phyloP scores from a whole-genome alignment of 768 basidiomycete species.

The Russula sp. region DNA sequence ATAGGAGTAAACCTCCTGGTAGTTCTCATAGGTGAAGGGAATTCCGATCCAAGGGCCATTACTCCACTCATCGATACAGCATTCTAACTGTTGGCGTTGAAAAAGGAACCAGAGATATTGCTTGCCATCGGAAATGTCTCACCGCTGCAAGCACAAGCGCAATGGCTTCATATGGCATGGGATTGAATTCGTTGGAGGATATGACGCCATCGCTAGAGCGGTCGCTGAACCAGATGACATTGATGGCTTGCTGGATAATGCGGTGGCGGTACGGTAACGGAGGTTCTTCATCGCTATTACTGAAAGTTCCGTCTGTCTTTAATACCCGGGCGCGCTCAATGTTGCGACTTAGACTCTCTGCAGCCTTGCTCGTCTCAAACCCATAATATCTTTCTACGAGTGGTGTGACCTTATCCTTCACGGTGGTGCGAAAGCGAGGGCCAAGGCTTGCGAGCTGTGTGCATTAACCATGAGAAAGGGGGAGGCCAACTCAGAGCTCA shows the following conservation, averaged over 20 bases:
- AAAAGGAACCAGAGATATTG: not conserved
- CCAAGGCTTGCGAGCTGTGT: constrained; percentile 1
- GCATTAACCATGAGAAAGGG: not conserved
- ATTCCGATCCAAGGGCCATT: constrained; percentile 3
- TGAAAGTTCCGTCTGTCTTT: constrained; percentile 8
- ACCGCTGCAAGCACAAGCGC: constrained; percentile 13
- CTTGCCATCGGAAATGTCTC: not conserved
- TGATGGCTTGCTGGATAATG: constrained; percentile 11
- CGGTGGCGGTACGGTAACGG: constrained; percentile 11
- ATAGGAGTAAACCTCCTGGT: constrained; percentile 4
- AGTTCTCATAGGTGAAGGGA: constrained; percentile 12
- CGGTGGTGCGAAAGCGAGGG: not conserved
- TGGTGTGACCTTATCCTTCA: constrained; percentile 9
- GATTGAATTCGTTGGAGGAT: constrained; percentile 7
- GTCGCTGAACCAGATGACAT: constrained; percentile 15
- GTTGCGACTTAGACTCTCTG: constrained; percentile 3
- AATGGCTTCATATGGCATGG: constrained; percentile 16
- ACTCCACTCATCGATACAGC: constrained; percentile 15
- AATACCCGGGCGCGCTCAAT: not conserved
- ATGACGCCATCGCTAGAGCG: constrained; percentile 11
- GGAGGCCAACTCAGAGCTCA: not conserved
- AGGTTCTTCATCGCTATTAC: not conserved
- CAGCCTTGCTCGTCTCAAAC: constrained; percentile 12
- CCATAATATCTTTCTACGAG: constrained; percentile 14
- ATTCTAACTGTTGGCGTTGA: constrained; percentile 3